A percentile compares a stretch with the other conserved stretches of the same genome.
phyloP scores from a whole-genome alignment of 768 basidiomycete genomes.

The Suillus luteus region DNA sequence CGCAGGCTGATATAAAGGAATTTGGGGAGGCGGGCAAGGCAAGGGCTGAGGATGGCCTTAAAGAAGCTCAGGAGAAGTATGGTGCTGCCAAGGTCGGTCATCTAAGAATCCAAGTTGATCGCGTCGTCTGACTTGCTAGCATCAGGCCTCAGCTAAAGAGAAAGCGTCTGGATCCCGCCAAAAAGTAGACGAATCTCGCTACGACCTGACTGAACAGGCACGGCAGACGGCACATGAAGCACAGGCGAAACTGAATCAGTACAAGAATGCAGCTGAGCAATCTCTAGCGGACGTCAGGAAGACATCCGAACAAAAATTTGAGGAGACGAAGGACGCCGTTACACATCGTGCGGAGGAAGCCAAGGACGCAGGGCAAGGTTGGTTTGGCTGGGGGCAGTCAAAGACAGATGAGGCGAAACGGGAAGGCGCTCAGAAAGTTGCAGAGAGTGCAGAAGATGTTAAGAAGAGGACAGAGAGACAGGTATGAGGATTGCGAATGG shows the following conservation, averaged over 20 bases:
- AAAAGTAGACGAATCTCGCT: slow-evolving; percentile 25
- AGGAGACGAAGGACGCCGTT: slow-evolving; percentile 32
- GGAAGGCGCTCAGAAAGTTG: slow-evolving; percentile 28
- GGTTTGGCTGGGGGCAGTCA: slow-evolving; percentile 43
- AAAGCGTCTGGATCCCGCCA: slow-evolving; percentile 15
- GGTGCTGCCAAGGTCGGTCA: slow-evolving; percentile 38
- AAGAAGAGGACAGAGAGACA: slow-evolving; percentile 31
- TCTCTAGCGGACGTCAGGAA: slow-evolving; percentile 28
- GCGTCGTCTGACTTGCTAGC: not conserved
- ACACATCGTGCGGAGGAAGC: slow-evolving; percentile 25
- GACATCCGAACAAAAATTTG: slow-evolving; percentile 29
- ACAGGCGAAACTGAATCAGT: slow-evolving; percentile 26
- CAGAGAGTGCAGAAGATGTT: slow-evolving; percentile 31
- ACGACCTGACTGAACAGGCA: slow-evolving; percentile 29
- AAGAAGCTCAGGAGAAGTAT: slow-evolving; percentile 36
- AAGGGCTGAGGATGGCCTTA: slow-evolving; percentile 29
- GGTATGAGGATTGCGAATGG: slow-evolving; percentile 16
- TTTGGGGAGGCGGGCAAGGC: slow-evolving; percentile 33
- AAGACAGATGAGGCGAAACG: slow-evolving; percentile 35
- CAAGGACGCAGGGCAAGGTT: slow-evolving; percentile 33
- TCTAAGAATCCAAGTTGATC: not conserved
- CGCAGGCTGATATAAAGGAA: slow-evolving; percentile 18
- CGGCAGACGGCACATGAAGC: slow-evolving; percentile 27
- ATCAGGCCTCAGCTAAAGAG: slow-evolving; percentile 26
- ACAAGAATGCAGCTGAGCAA: slow-evolving; percentile 29